Percentiles rank a stretch among this genome's conserved stretches.
Evolutionary conservation across 148 eudicot genomes (phyloP).

Genomic region (Arbutus unedo): DNA sequence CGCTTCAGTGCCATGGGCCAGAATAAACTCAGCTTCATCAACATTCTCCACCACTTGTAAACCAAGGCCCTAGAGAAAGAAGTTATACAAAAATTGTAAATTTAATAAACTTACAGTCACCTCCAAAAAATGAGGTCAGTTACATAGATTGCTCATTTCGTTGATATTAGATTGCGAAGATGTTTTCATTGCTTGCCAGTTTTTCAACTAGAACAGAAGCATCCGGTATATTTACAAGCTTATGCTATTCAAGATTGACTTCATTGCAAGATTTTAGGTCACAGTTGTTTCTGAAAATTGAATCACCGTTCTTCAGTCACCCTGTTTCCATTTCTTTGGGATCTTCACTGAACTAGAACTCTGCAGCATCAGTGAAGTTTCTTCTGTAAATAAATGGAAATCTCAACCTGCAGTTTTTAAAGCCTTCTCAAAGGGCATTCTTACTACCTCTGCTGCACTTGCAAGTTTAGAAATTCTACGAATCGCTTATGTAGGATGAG

Average conservation of each 20-base stretch:
- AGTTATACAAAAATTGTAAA: neutral
- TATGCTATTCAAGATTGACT: neutral
- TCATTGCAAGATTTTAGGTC: neutral
- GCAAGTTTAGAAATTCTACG: neutral
- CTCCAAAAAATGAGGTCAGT: neutral
- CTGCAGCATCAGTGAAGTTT: neutral
- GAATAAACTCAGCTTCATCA: conserved; percentile 84
- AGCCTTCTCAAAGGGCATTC: neutral
- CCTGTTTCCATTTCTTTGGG: neutral
- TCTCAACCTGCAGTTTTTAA: neutral
- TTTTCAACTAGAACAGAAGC: no score
- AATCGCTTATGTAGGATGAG: neutral
- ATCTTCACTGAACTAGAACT: neutral
- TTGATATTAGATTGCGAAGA: neutral
- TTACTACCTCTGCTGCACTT: neutral
- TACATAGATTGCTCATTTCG: neutral
- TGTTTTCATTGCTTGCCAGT: neutral
- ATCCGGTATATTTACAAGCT: no score
- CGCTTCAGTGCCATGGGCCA: conserved; percentile 97
- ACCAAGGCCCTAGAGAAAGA: conserved; percentile 61
- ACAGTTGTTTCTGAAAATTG: neutral
- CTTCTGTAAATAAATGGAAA: neutral
- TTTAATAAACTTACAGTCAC: neutral
- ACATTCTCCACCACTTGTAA: conserved; percentile 78
- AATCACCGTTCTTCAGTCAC: neutral